Evolutionary conservation across 805 yeast species (phyloP).

Genomic region (Teunomyces atbi): DNA sequence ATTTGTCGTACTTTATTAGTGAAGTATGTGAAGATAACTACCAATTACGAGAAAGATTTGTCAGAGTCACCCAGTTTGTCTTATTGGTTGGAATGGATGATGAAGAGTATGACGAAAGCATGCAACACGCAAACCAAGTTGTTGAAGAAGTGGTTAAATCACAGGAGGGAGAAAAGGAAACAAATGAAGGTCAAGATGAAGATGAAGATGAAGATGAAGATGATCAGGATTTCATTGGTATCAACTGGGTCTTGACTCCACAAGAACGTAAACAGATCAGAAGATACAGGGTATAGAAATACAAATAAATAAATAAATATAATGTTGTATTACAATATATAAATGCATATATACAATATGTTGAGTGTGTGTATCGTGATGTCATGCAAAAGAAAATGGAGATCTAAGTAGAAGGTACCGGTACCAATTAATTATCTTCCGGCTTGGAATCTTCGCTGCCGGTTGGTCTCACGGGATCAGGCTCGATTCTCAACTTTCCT

Average conservation of each 20-base stretch:
- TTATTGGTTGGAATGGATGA: constrained; percentile 82
- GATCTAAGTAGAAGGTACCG: background rate
- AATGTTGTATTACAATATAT: background rate
- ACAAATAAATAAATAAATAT: constrained; percentile 9
- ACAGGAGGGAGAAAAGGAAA: constrained; percentile 1
- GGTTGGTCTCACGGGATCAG: constrained; percentile 22
- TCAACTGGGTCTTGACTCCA: constrained; percentile 75
- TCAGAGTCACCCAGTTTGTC: constrained; percentile 80
- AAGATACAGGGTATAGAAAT: constrained; percentile 46
- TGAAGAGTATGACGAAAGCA: constrained; percentile 43
- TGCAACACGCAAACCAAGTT: constrained; percentile 15
- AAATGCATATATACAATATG: background rate
- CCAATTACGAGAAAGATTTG: constrained; percentile 71
- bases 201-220: constrained; percentile 34
- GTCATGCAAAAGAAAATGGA: background rate
- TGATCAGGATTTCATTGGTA: constrained; percentile 29
- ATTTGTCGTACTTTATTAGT: constrained; percentile 68
- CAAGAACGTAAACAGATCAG: constrained; percentile 68
- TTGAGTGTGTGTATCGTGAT: background rate
- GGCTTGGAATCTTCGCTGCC: background rate
- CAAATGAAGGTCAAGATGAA: constrained; percentile 35
- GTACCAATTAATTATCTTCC: background rate
- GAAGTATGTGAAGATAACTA: constrained; percentile 73
- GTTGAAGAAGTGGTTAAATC: constrained; percentile 3
- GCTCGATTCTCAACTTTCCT: constrained; percentile 42